These are phyloP conservation scores for Letharia columbiana DNA, from an alignment of 495 filamentous ascomycete species.

Conservation along the genomic window DNA sequence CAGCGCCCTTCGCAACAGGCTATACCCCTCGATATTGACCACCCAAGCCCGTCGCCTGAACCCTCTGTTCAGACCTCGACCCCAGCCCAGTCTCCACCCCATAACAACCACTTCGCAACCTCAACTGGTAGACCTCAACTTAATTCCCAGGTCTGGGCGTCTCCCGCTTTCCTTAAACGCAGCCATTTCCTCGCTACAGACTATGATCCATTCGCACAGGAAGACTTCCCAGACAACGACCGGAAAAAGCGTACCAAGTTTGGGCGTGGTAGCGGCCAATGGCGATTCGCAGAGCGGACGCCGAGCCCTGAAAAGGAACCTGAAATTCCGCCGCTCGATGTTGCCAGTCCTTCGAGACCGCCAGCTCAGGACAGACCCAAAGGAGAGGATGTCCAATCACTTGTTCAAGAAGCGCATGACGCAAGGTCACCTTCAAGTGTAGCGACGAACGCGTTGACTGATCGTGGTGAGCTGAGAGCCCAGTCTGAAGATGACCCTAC, in stretches of 20 bases:
- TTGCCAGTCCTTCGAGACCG: constrained; percentile 9
- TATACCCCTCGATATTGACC: constrained; percentile 42
- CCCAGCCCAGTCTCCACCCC: constrained; percentile 14
- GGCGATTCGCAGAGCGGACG: constrained; percentile 62
- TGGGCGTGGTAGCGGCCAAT: constrained; percentile 54
- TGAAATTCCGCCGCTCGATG: constrained; percentile 33
- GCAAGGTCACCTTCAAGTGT: neutral
- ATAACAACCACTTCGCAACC: constrained; percentile 7
- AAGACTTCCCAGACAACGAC: constrained; percentile 52
- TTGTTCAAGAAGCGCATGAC: neutral
- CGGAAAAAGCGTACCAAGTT: constrained; percentile 68
- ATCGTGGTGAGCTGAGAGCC: neutral
- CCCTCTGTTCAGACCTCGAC: constrained; percentile 11
- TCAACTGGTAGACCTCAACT: constrained; percentile 5
- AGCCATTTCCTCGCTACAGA: constrained; percentile 48
- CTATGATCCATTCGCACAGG: constrained; percentile 62
- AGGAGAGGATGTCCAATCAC: neutral
- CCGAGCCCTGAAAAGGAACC: constrained; percentile 53
- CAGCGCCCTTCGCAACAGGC: constrained; percentile 29
- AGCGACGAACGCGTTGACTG: neutral
- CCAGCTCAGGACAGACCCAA: neutral
- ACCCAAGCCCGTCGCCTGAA: constrained; percentile 27
- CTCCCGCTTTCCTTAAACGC: constrained; percentile 68
- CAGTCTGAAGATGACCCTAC: neutral
- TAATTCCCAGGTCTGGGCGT: constrained; percentile 46